Conservation (phyloP, 805 yeast genomes). For the Kazachstania psychrophila region DNA sequence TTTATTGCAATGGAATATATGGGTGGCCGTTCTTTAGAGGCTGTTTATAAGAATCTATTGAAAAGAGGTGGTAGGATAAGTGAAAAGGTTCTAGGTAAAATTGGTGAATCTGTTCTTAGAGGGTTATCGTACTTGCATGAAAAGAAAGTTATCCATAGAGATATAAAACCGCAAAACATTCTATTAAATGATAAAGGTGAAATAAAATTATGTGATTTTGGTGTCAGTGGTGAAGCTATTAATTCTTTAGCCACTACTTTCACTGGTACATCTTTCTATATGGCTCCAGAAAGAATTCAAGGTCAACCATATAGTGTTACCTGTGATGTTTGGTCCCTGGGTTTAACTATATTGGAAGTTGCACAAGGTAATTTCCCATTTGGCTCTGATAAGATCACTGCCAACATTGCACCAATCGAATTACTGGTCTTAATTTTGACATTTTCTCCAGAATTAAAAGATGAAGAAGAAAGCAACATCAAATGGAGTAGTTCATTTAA, state of each 20-base stretch:
- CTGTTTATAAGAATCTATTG: conserved; percentile 72
- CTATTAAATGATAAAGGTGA: conserved; percentile 66
- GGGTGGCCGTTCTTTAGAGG: conserved; percentile 87
- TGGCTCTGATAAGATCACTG: conserved; percentile 35
- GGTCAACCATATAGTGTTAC: conserved; percentile 94
- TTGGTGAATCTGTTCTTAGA: conserved; percentile 74
- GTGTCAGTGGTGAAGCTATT: conserved; percentile 95
- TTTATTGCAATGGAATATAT: conserved; percentile 96
- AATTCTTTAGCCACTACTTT: conserved; percentile 92
- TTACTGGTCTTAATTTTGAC: conserved; percentile 71
- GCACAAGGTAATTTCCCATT: conserved; percentile 90
- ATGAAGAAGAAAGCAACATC: conserved; percentile 67
- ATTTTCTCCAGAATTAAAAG: conserved; percentile 69
- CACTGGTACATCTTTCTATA: conserved; percentile 94
- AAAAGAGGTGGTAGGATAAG: conserved; percentile 77
- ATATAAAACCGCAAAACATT: conserved; percentile 92
- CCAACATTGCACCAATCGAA: conserved; percentile 74
- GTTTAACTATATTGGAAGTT: conserved; percentile 83
- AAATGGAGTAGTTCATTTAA: conserved; percentile 77
- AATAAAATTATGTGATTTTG: conserved; percentile 92
- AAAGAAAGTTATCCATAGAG: conserved; percentile 84
- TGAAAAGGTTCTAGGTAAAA: conserved; percentile 84
- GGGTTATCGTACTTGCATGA: conserved; percentile 86
- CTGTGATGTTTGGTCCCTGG: conserved; percentile 94
- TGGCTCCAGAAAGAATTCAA: conserved; percentile 97